Conservation (phyloP, 2,329 filamentous ascomycete species). For the Colletotrichum euphorbiae region DNA sequence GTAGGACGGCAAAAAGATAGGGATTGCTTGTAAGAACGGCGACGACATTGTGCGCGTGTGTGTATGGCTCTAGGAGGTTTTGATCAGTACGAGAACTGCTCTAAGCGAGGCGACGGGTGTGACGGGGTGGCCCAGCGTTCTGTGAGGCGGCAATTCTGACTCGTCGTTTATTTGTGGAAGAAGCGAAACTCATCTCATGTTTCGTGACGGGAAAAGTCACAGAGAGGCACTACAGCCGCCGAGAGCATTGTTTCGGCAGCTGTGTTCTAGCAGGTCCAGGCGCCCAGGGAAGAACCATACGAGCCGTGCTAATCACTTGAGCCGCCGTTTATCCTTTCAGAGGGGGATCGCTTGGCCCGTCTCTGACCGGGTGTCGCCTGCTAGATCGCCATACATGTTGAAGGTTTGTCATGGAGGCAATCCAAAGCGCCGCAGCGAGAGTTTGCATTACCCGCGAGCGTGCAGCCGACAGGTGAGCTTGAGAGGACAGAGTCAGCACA, state of each 20-base stretch:
- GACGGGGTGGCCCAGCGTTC: not conserved
- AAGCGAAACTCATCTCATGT: conserved; percentile 37
- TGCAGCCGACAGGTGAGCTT: not conserved
- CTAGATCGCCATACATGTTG: not conserved
- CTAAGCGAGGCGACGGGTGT: not conserved
- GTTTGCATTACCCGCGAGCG: not conserved
- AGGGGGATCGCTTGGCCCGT: not conserved
- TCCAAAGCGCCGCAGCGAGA: conserved; percentile 1
- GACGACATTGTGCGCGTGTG: not conserved
- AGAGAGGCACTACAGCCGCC: conserved; percentile 6
- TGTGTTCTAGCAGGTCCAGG: not conserved
- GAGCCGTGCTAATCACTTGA: not conserved
- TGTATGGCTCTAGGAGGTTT: conserved; percentile 1
- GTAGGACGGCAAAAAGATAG: not conserved
- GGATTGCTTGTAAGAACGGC: conserved; percentile 5
- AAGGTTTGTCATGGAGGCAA: conserved; percentile 3
- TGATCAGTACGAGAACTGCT: not conserved
- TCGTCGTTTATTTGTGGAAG: conserved; percentile 30
- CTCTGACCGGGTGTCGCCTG: not conserved
- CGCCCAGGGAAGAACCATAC: conserved; percentile 6
- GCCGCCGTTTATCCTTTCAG: not conserved
- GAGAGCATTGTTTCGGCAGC: conserved; percentile 3
- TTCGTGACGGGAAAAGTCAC: conserved; percentile 35
- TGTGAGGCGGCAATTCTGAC: conserved; percentile 20
- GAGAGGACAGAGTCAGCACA: not conserved